phyloP scores from a whole-genome alignment of 495 filamentous ascomycete species.

The Lindgomyces ingoldianus region DNA sequence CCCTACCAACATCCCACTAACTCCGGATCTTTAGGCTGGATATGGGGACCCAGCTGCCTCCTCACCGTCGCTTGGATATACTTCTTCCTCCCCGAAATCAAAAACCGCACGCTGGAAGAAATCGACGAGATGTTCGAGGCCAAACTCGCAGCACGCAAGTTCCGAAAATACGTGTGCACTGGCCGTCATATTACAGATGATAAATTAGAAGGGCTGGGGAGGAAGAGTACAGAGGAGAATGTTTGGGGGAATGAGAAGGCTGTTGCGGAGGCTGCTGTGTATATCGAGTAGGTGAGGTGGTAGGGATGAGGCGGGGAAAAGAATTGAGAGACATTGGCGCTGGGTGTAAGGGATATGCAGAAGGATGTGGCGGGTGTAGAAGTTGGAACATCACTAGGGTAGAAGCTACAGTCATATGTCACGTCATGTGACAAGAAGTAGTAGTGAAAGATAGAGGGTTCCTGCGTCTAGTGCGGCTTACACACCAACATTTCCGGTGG shows the following conservation, averaged over 20 bases:
- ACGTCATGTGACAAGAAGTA: no score
- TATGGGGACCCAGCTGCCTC: conserved; percentile 50
- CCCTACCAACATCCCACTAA: conserved; percentile 47
- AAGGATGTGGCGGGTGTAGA: background rate
- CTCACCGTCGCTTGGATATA: conserved; percentile 52
- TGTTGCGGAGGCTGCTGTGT: conserved; percentile 15
- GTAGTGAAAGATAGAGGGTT: no score
- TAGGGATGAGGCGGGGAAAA: no score
- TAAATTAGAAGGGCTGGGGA: background rate
- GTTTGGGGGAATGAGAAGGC: conserved; percentile 30
- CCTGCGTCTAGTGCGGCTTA: no score
- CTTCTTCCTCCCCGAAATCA: conserved; percentile 57
- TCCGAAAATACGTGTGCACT: conserved; percentile 51
- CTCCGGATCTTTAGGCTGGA: conserved; percentile 47
- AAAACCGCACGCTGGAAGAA: conserved; percentile 54
- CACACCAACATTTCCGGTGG: no score
- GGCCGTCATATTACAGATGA: conserved; percentile 23
- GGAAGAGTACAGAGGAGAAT: conserved; percentile 20
- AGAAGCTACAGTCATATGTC: no score
- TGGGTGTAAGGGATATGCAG: background rate
- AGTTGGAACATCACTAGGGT: no score
- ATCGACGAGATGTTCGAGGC: conserved; percentile 61
- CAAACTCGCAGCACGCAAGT: conserved; percentile 50
- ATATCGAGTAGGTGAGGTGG: conserved; percentile 11
- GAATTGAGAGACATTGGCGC: no score